These are phyloP conservation scores for Solanum chaucha DNA, from an alignment of 257 asterid species.

Conservation along the genomic window DNA sequence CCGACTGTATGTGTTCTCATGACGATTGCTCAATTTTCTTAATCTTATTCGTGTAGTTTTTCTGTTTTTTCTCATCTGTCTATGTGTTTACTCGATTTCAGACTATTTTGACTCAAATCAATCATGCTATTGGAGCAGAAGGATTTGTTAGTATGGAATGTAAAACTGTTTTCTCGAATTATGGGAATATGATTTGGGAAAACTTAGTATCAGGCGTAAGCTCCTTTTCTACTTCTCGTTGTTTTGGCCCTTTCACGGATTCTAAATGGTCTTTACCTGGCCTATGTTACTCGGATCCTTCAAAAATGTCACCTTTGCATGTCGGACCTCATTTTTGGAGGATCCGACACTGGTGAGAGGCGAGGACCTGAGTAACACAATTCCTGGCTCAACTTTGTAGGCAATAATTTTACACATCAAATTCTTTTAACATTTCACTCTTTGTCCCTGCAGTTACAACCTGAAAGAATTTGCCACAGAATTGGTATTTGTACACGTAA, in stretches of 20 bases:
- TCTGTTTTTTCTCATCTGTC: background rate
- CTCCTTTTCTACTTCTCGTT: background rate
- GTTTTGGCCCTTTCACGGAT: background rate
- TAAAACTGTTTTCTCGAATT: slow-evolving; percentile 15
- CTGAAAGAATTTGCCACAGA: slow-evolving; percentile 7
- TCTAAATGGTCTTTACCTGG: background rate
- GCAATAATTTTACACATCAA: background rate
- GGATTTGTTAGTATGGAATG: slow-evolving; percentile 33
- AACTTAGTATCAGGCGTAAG: slow-evolving; percentile 21
- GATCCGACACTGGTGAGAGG: background rate
- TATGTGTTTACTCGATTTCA: slow-evolving; percentile 2
- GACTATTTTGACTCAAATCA: slow-evolving; percentile 23
- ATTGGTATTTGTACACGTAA: slow-evolving; percentile 12
- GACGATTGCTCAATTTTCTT: background rate
- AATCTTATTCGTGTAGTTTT: background rate
- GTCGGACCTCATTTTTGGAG: background rate
- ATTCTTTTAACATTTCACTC: background rate
- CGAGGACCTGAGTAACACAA: background rate
- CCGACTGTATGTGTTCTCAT: slow-evolving; percentile 22
- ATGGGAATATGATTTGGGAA: slow-evolving; percentile 28
- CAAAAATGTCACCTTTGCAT: background rate
- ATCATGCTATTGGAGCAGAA: slow-evolving; percentile 34
- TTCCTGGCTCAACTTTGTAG: background rate
- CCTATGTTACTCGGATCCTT: background rate
- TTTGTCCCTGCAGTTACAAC: slow-evolving; percentile 6